Base-by-base conservation (phyloP, 202 grass and related monocot genomes). In the Schoenoplectus triqueter region DNA sequence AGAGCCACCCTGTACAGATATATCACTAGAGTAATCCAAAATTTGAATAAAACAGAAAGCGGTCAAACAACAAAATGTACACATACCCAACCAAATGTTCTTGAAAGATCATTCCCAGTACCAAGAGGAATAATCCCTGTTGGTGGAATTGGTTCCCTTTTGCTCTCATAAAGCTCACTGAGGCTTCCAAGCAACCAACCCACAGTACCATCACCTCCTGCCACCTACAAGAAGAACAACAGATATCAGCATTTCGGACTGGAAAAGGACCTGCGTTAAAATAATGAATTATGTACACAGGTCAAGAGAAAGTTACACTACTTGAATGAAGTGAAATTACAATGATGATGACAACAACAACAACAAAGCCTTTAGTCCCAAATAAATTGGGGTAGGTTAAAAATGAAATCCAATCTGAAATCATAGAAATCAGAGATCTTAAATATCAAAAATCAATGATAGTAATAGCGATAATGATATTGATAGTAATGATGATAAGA, bases 81-180 rank as follows among this genome's bases (percentile, higher is more conserved):
- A 89, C 81, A 91, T 95, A 98, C 95, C 95, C 95, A 98, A 84
- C 93, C 91, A 93, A 98, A 98, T 65, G 91, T 88, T 82, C 95
- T 91, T 21, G 95, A 92, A 47, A 98, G 95, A 69, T 98, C 95
- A 64, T 98, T 95, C 41, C 95, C 95, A 9, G 95, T 98, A 84
- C 95, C 95, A 84, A 98, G 95, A 69, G 95, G 95, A 86, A 98
- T 98, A 77, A 98, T 92, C 60, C 93, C 95, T 82, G 93, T 89
- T 31, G 95, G 95, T 76, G 95, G 95, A 92, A 93, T 83, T 55
- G 92, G 92, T 80, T 88, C 91, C 62, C 95, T 98, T 89, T 89
- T 93, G 62, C 17, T 80, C 77, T 88, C 89, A 87, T 92, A 90
- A 87, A 98, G 91, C 85, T 98, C 91, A 63, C 87, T 85, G 20